Evolutionary conservation across 1,139 yeast genomes (phyloP), one percentile per base, ranked within the genome.

Genomic region (Blastobotrys proliferans): DNA sequence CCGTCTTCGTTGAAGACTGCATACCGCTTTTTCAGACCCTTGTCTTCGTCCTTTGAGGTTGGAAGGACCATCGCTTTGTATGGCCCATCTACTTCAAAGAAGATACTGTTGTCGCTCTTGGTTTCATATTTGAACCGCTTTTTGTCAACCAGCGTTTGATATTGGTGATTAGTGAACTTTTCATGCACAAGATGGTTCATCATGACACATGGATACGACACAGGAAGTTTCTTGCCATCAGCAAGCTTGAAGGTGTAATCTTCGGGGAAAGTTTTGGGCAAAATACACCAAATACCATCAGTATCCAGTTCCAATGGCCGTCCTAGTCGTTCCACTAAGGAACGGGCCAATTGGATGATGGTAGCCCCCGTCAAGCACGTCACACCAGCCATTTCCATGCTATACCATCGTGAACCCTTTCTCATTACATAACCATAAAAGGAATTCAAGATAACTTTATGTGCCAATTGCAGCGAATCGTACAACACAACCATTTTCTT

Each of bases 331-430:
- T 92, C 98, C n/a, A 94, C 97, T 47, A 92, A 69, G 1, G 83
- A 70, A 51, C 98, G 73, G 0, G 98, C 99, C 92, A 90, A 83
- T 64, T 94, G 98, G 68, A 94, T 94, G 54, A 94, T 92, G 0
- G 95, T 87, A 0, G 98, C 97, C 46, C 99, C 99, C 0, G 98
- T 94, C 43, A 90, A 73, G 73, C 98, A 94, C 0, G 99, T 94
- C 14, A 94, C 94, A 50, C 98, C 99, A 0, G 98, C 99, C 98
- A 94, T 94, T 64, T 92, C 98, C 94, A 94, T 90, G 0, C 98
- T 92, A 58, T 90, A 94, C 99, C 99, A 94, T 50, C 99, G 75
- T 0, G 97, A 90, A 27, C 98, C 99, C 59, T 92, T 94, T 66
- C 99, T 77, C 98, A 94, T 94, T 18, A 92, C 98, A 60, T 94